phyloP scores from a whole-genome alignment of 2,329 filamentous ascomycete genomes.

The Cladosporium halotolerans region DNA sequence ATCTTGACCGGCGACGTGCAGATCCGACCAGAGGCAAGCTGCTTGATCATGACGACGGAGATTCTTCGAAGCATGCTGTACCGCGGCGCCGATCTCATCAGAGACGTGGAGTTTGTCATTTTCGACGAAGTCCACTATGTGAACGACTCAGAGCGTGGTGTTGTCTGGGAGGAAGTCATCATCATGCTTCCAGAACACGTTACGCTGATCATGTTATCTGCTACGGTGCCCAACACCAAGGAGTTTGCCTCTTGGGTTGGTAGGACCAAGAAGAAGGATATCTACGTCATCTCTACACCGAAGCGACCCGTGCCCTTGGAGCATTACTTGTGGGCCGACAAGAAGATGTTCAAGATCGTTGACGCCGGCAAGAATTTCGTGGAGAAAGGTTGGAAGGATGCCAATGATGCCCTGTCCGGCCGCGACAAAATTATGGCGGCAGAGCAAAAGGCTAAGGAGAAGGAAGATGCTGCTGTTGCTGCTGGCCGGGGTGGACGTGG shows the following conservation, averaged over 20 bases:
- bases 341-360: constrained; percentile 90
- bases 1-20: constrained; percentile 97
- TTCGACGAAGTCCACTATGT: constrained; percentile 99
- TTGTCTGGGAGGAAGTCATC: constrained; percentile 99
- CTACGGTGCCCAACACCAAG: constrained; percentile 93
- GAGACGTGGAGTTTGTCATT: constrained; percentile 97
- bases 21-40: constrained; percentile 95
- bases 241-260: constrained; percentile 99
- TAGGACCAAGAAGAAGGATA: constrained; percentile 95
- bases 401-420: constrained; percentile 73
- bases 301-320: constrained; percentile 93
- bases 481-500: constrained; percentile 47
- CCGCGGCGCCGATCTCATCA: constrained; percentile 86
- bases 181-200: constrained; percentile 99
- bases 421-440: constrained; percentile 65
- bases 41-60: constrained; percentile 98
- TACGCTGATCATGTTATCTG: constrained; percentile 87
- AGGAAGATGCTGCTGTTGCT: constrained; percentile 39
- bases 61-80: constrained; percentile 98
- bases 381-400: constrained; percentile 91
- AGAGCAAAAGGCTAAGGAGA: constrained; percentile 43
- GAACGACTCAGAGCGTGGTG: constrained; percentile 89
- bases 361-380: constrained; percentile 86
- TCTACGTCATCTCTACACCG: constrained; percentile 95
- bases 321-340: constrained; percentile 93